Evolutionary conservation across 768 basidiomycete species (phyloP).

Genomic region (Symmetrospora coprosmae): DNA sequence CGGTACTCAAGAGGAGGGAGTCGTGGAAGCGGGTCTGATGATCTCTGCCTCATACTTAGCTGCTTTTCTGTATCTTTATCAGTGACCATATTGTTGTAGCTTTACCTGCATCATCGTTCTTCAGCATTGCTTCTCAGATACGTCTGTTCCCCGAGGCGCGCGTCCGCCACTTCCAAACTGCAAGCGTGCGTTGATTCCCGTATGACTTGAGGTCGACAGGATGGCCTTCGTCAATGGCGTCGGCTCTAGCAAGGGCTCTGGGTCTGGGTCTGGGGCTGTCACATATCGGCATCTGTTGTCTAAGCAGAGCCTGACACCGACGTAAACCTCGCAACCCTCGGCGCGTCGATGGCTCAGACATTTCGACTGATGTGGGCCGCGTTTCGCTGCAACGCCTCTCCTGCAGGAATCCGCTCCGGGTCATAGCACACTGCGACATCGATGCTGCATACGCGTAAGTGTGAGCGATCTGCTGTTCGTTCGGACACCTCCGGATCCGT

Average conservation of each 20-base stretch:
- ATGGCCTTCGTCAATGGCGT: no score
- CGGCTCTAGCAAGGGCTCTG: no score
- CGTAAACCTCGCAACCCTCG: constrained; percentile 34
- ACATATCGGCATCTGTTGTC: constrained; percentile 67
- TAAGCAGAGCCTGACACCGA: constrained; percentile 49
- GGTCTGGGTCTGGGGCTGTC: constrained; percentile 43
- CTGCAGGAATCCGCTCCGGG: constrained; percentile 53
- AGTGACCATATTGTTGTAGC: background rate
- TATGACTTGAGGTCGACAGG: no score
- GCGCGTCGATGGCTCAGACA: background rate
- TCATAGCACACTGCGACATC: constrained; percentile 75
- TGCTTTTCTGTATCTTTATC: background rate
- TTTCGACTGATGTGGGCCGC: background rate
- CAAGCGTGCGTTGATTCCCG: no score
- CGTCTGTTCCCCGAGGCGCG: background rate
- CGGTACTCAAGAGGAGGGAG: background rate
- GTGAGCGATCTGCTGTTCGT: no score
- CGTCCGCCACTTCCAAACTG: no score
- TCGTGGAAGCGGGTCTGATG: background rate
- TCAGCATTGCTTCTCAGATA: background rate
- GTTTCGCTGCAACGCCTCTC: background rate
- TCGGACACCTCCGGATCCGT: no score
- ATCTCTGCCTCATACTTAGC: background rate
- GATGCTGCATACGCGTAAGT: constrained; percentile 58
- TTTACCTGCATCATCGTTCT: background rate